Evolutionary conservation across 257 asterid species (phyloP), one percentile per base, ranked within the genome.

Genomic region (Cruciata laevipes): DNA sequence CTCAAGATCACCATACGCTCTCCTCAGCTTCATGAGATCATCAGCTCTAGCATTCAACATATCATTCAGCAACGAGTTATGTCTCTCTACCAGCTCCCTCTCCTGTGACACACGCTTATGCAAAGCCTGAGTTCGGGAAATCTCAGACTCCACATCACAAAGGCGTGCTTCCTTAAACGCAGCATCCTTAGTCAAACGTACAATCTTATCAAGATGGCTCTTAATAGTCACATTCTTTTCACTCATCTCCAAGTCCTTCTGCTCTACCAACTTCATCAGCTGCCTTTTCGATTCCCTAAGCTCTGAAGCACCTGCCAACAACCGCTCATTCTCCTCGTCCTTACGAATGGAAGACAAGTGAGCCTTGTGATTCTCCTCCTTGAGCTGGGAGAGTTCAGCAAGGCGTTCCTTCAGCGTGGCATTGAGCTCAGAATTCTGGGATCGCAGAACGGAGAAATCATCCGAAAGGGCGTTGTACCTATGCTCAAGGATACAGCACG

Each of bases 41-140:
- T 86, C 83, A 70, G 85, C 80, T 81, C 86, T 88, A n/a, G 83
- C 38, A 0, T 82, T 83, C 65, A 90, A 81, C 83, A 88, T 97
- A 55, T 88, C 96, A 80, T 94, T 90, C 57, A 90, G 95, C 95
- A 95, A 88, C 25, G 84, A 68, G 65, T 88, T 87, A 74, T 94
- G 97, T 85, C 95, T 83, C 87, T 88, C 95, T 63, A 94, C 71
- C 63, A 94, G 90, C 84, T 94, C 99, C 76, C 90, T 94, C 83
- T 88, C 97, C 96, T 91, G 86, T 77, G 74, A 66, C 67, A 80
- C 66, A 24, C 95, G 89, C 14, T 86, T 76, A 69, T 84, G 70
- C 23, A 82, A 70, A 69, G 95, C 90, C 51, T 77, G 86, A 76
- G 75, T 73, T 32, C 79, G 89, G 44, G 88, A 85, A 81, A 88